Evolutionary conservation across 208 protist species (phyloP), one percentile per base, ranked within the genome.

Genomic region (Trypanosoma caninum): DNA sequence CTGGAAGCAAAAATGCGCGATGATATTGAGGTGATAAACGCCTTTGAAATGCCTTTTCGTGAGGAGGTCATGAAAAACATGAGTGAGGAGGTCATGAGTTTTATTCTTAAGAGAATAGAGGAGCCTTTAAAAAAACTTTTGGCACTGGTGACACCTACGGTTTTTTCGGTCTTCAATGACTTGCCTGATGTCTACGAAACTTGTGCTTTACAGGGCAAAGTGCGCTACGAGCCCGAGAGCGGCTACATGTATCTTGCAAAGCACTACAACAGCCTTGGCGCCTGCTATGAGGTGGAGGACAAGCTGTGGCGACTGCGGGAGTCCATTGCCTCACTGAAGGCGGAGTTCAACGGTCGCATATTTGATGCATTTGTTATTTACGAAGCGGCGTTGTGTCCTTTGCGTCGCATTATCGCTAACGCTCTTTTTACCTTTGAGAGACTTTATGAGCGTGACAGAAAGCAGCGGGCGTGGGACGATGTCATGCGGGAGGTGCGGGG

Each of bases 391-490:
- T n/a, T 58, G 1, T 18, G 34, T 1, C 33, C 33, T 58, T 16
- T 58, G 8, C 61, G 48, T 30, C 51, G 53, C 18, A 27, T 59
- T 31, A 33, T 67, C 11, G 37, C 20, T 0, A 67, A 67, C 38
- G 33, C 44, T 44, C 14, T 58, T 13, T 67, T 59, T 52, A 67
- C 61, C 5, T 67, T 67, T 59, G 61, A 67, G 38, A 58, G 41
- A 3, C 7, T 67, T n/a, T 59, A 59, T 53, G 61, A 67, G n/a
- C 41, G 44, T 6, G 46, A 59, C n/a, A 67, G 58, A 44, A 54
- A 40, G 28, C 61, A 57, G 20, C 51, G 53, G 25, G 8, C 61
- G 23, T 67, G 61, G 61, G 61, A 67, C 35, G 61, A 57, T 22
- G 27, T 37, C 9, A 27, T 53, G 14, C 61, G 61, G 30, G 61